These are phyloP conservation scores for Globisporangium echinulatum DNA, from an alignment of 352 stramenopile species.

Conservation along the genomic window DNA sequence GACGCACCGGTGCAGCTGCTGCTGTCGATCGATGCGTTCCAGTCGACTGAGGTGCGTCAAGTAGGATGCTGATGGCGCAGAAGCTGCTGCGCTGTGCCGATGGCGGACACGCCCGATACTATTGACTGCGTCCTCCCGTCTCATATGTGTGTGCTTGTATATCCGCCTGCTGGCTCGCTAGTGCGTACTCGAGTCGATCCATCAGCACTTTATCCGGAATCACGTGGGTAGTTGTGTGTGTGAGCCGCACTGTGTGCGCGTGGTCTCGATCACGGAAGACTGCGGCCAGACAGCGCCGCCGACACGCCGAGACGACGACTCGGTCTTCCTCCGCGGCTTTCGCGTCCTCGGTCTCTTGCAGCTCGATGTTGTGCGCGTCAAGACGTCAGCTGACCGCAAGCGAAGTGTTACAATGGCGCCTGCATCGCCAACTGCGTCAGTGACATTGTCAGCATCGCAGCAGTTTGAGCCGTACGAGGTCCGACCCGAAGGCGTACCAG, in stretches of 20 bases:
- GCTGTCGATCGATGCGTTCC: constrained; percentile 37
- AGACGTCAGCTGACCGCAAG: constrained; percentile 1
- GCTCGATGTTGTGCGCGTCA: constrained; percentile 14
- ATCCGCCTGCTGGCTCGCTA: constrained; percentile 5
- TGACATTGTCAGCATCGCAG: too few relatives aligned
- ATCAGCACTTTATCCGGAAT: constrained; percentile 54
- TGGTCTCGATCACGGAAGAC: constrained; percentile 38
- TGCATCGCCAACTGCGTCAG: not conserved
- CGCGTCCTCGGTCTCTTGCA: constrained; percentile 26
- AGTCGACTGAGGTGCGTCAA: constrained; percentile 21
- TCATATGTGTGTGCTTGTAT: too few relatives aligned
- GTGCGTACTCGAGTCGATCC: constrained; percentile 39
- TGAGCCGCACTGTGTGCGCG: constrained; percentile 25
- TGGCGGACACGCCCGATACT: too few relatives aligned
- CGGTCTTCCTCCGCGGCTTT: constrained; percentile 23
- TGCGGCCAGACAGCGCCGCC: constrained; percentile 3
- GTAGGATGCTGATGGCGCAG: too few relatives aligned
- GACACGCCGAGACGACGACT: constrained; percentile 7
- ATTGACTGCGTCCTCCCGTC: not conserved
- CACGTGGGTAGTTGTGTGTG: constrained; percentile 30
- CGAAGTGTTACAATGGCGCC: not conserved
- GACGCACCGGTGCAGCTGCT: constrained; percentile 7
- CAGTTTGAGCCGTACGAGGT: constrained; percentile 3
- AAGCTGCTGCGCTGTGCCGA: too few relatives aligned
- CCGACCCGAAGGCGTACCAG: constrained; percentile 18